Evolutionary conservation across 2,329 filamentous ascomycete species (phyloP).

Genomic region (Metarhizium sp.): DNA sequence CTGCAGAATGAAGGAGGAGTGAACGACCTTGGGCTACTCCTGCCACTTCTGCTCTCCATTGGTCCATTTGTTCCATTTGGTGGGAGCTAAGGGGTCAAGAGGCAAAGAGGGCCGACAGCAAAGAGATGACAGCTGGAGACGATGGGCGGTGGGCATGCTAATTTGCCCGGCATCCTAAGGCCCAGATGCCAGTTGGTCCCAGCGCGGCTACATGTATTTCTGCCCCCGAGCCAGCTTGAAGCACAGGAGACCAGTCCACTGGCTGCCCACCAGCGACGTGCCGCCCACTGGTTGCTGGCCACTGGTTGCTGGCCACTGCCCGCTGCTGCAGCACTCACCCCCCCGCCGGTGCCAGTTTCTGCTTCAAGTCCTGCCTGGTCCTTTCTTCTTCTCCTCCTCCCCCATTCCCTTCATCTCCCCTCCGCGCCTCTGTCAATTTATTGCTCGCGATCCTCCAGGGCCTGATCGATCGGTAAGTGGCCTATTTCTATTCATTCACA

Average conservation of each 20-base stretch:
- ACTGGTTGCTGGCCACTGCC: neutral
- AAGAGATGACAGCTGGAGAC: too few relatives aligned
- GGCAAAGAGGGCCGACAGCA: neutral
- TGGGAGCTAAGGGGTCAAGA: neutral
- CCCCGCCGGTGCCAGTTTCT: neutral
- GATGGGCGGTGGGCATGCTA: neutral
- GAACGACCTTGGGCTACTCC: too few relatives aligned
- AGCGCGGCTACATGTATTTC: too few relatives aligned
- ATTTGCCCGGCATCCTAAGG: neutral
- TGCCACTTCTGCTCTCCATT: too few relatives aligned
- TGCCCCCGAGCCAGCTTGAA: too few relatives aligned
- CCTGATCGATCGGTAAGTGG: constrained; percentile 3
- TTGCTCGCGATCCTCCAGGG: neutral
- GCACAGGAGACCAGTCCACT: too few relatives aligned
- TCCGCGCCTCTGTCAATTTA: constrained; percentile 1
- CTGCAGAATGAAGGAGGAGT: too few relatives aligned
- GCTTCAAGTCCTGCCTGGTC: neutral
- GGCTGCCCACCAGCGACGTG: too few relatives aligned
- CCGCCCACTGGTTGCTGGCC: neutral
- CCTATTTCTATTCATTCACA: neutral
- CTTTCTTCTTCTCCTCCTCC: neutral
- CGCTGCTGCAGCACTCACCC: neutral
- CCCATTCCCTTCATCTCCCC: neutral
- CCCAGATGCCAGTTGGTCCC: neutral
- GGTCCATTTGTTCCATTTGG: too few relatives aligned